Evolutionary conservation across 257 asterid species (phyloP).

Genomic region (Solanum etuberosum): DNA sequence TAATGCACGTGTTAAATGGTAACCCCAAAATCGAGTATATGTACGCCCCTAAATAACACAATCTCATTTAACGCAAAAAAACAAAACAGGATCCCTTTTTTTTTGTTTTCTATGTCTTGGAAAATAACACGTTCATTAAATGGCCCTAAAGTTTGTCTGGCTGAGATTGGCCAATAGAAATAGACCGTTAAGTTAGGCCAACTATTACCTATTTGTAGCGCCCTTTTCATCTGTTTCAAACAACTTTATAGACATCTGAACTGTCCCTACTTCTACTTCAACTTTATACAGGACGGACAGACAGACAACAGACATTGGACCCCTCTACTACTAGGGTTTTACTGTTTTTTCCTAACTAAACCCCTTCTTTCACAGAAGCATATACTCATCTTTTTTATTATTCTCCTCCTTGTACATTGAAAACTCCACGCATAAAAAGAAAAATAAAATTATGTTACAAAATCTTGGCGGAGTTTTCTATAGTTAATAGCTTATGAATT

Average conservation of each 20-base stretch:
- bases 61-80: no score
- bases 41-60: not conserved
- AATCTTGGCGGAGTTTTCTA: constrained; percentile 35
- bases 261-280: constrained; percentile 5
- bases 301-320: not conserved
- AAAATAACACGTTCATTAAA: not conserved
- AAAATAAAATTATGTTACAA: no score
- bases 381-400: not conserved
- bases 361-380: not conserved
- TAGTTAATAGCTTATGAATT: not conserved
- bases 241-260: not conserved
- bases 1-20: not conserved
- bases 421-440: not conserved
- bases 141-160: not conserved
- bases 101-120: not conserved
- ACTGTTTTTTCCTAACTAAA: not conserved
- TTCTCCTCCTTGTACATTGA: constrained; percentile 14
- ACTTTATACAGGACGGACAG: not conserved
- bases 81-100: not conserved
- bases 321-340: not conserved
- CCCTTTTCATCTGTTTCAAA: constrained; percentile 33
- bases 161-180: not conserved
- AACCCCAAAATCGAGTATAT: not conserved
- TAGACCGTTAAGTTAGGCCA: constrained; percentile 22
- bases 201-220: constrained; percentile 4